phyloP scores from a whole-genome alignment of 345 rosid species.

The Eucalyptus regnans region DNA sequence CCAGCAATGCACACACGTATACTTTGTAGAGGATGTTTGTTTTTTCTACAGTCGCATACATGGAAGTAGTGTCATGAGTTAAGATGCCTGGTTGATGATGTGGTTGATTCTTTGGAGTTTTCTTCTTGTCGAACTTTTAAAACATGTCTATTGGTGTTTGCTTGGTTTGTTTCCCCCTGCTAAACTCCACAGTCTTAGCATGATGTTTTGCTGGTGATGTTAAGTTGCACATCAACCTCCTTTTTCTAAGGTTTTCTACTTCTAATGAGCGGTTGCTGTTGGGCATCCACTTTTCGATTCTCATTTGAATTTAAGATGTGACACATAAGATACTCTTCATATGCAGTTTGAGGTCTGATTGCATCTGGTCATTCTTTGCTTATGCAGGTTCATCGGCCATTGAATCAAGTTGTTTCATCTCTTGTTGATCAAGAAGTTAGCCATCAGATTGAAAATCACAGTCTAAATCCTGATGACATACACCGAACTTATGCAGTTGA shows the following conservation, averaged over 20 bases:
- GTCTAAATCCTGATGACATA: constrained; percentile 64
- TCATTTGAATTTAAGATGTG: background rate
- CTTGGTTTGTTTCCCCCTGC: background rate
- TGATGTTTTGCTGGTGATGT: background rate
- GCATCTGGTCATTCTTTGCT: background rate
- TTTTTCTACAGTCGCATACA: background rate
- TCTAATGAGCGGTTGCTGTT: background rate
- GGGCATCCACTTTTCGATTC: background rate
- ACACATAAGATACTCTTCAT: background rate
- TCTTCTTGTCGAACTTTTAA: background rate
- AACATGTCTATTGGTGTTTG: background rate
- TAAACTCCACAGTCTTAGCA: background rate
- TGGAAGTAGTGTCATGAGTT: background rate
- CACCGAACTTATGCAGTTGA: constrained; percentile 69
- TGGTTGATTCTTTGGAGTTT: background rate
- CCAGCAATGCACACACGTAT: background rate
- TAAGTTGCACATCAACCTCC: background rate
- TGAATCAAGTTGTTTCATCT: constrained; percentile 84
- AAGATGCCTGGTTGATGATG: background rate
- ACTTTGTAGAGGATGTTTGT: background rate
- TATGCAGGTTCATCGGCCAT: constrained; percentile 66
- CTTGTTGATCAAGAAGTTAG: constrained; percentile 93
- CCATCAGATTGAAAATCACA: constrained; percentile 81
- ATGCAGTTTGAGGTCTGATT: background rate
- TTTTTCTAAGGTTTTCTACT: background rate